Base-by-base conservation (phyloP, 495 filamentous ascomycete species). In the Penicillium robsamsonii region DNA sequence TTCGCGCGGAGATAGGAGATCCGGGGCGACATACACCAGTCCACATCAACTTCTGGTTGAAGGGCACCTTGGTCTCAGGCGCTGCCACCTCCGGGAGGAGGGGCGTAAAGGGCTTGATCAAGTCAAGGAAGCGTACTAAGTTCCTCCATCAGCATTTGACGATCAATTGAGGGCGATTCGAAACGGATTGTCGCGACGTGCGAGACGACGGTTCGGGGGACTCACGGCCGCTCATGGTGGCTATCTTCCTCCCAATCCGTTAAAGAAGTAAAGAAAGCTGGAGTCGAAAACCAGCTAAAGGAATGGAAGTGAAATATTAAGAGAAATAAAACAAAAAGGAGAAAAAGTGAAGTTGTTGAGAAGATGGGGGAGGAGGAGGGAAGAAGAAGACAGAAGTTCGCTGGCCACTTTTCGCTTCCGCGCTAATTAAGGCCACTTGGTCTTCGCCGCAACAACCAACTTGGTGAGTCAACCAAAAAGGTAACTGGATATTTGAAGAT, bases 41-140 rank as follows among this genome's bases (percentile, higher is more conserved):
- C 95, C 95, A 99, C 92, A 97, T 96, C 84, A 97, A 78, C 80
- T 95, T 93, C 79, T 97, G 93, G 81, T 95, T 93, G 85, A 97
- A 99, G 61, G 93, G 90, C 47, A 92, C 87, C 81, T 96, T 96
- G 87, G 77, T 81, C 80, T 99, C 94, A 57, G 94, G 95, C 65
- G 95, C 87, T 78, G 92, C 87, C 75, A 99, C 94, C 87, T 99
- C 94, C 72, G 94, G 94, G 72, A 99, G 88, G 83, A 97, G 88
- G 76, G 94, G 92, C 81, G 92, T 88, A 76, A 99, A 99, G 74
- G 95, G 94, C 78, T 97, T 99, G 78, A 99, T 93, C 64, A 97
- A 84, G 78, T 99, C 94, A 79, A 99, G 91, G 71, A 99, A 99
- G 70, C 94, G 95, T 79, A 97, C 93, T 97, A 77, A 62, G 62